Conservation (phyloP, 345 rosid species). For the Dipteronia dyeriana region DNA sequence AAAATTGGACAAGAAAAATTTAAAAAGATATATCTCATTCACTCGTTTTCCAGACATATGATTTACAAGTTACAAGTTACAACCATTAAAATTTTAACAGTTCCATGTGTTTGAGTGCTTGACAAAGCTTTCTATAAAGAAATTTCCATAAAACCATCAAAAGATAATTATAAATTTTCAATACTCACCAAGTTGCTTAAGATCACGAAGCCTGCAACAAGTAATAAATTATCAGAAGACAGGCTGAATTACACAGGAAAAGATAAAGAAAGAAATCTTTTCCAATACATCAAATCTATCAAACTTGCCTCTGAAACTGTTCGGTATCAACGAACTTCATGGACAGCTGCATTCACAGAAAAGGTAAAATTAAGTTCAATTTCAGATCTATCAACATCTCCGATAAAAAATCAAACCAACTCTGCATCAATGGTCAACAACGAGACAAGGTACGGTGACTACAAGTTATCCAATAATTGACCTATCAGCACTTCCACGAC, state of each 20-base stretch:
- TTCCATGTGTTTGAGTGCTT: not conserved
- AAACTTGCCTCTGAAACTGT: slow-evolving; percentile 65
- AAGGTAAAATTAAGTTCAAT: not conserved
- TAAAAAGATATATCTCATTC: not conserved
- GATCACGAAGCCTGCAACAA: slow-evolving; percentile 65
- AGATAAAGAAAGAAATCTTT: not conserved
- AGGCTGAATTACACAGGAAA: not conserved
- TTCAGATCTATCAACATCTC: not conserved
- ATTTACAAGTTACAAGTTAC: not conserved
- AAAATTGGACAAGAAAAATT: no score
- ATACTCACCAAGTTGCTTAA: slow-evolving; percentile 49
- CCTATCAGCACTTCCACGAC: not conserved
- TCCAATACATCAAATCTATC: not conserved
- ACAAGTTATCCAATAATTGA: not conserved
- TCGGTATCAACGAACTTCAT: slow-evolving; percentile 68
- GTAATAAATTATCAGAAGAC: slow-evolving; percentile 12
- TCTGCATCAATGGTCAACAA: not conserved
- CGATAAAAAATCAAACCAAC: not conserved
- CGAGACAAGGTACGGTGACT: not conserved
- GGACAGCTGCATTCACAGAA: slow-evolving; percentile 42
- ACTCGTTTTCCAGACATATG: not conserved
- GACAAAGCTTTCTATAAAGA: not conserved
- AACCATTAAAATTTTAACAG: not conserved
- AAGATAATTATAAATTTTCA: not conserved
- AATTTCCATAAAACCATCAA: not conserved